Evolutionary conservation across 2,329 filamentous ascomycete genomes (phyloP).

Genomic region (Alternaria rosae): DNA sequence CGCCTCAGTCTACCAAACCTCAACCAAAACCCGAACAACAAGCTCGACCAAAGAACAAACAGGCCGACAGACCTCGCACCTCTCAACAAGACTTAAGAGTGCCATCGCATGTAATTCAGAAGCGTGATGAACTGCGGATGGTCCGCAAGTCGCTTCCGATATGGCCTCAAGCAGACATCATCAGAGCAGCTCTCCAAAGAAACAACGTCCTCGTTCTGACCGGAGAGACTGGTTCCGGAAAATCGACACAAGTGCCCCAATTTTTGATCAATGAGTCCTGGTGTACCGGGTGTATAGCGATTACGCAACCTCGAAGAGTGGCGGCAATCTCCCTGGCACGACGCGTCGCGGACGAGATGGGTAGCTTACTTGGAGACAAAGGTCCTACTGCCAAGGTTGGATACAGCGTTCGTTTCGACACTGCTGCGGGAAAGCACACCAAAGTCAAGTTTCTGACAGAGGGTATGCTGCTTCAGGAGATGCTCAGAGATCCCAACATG

Average conservation of each 20-base stretch:
- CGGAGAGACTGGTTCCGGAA: conserved; percentile 95
- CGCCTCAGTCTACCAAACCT: background rate
- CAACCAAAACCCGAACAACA: conserved; percentile 4
- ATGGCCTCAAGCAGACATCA: conserved; percentile 75
- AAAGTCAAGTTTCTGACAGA: conserved; percentile 95
- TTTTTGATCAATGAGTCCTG: conserved; percentile 82
- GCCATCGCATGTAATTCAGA: conserved; percentile 46
- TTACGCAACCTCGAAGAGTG: conserved; percentile 92
- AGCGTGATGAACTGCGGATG: conserved; percentile 57
- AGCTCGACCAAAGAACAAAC: conserved; percentile 4
- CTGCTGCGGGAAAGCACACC: conserved; percentile 79
- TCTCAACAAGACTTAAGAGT: conserved; percentile 17
- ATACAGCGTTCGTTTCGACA: conserved; percentile 95
- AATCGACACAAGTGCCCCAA: conserved; percentile 95
- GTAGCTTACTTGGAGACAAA: conserved; percentile 66
- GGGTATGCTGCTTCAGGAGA: conserved; percentile 93
- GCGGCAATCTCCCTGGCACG: conserved; percentile 90
- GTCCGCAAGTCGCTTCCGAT: conserved; percentile 78
- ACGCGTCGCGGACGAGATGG: conserved; percentile 86
- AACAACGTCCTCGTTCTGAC: conserved; percentile 83
- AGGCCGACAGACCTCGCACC: conserved; percentile 1
- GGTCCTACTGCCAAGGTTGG: conserved; percentile 74
- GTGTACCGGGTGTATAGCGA: conserved; percentile 82
- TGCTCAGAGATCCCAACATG: conserved; percentile 83
- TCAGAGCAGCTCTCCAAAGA: conserved; percentile 67